phyloP scores from a whole-genome alignment of 192 early-diverging fungal species.

The Backusella macrospora region DNA sequence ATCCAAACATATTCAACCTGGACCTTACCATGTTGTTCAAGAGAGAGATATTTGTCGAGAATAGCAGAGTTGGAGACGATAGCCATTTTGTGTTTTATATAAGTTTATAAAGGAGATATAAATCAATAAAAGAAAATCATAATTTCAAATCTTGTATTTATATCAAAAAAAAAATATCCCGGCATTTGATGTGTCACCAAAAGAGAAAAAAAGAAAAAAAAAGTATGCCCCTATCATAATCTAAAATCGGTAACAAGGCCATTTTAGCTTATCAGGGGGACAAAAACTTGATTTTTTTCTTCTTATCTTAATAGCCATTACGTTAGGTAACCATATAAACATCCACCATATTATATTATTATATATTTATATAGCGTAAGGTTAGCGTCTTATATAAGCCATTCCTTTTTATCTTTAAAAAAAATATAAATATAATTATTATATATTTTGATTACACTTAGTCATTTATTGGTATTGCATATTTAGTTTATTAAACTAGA shows the following conservation, averaged over 20 bases:
- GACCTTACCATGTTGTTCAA: conserved; percentile 50
- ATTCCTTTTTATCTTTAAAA: not conserved
- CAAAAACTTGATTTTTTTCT: not conserved
- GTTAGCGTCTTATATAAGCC: not conserved
- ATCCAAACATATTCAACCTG: conserved; percentile 62
- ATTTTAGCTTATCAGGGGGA: conserved; percentile 13
- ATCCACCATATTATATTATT: not conserved
- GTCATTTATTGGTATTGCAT: not conserved
- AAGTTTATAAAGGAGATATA: not conserved
- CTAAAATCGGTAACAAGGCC: conserved; percentile 5
- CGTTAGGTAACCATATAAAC: conserved; percentile 4
- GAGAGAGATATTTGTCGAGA: conserved; percentile 53
- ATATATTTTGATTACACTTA: not conserved
- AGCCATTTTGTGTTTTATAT: conserved; percentile 25
- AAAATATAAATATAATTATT: not conserved
- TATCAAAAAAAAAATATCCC: conserved; percentile 6
- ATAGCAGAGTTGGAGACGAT: conserved; percentile 42
- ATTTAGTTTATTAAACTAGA: not conserved
- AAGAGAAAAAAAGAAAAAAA: not conserved
- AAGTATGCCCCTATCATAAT: conserved; percentile 10
- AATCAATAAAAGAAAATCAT: not conserved
- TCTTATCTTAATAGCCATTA: conserved; percentile 1
- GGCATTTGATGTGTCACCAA: not conserved
- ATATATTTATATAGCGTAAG: not conserved
- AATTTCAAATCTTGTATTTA: conserved; percentile 4